Base-by-base conservation (phyloP, 1,284 basidiomycete genomes). In the Athelia psychrophila region DNA sequence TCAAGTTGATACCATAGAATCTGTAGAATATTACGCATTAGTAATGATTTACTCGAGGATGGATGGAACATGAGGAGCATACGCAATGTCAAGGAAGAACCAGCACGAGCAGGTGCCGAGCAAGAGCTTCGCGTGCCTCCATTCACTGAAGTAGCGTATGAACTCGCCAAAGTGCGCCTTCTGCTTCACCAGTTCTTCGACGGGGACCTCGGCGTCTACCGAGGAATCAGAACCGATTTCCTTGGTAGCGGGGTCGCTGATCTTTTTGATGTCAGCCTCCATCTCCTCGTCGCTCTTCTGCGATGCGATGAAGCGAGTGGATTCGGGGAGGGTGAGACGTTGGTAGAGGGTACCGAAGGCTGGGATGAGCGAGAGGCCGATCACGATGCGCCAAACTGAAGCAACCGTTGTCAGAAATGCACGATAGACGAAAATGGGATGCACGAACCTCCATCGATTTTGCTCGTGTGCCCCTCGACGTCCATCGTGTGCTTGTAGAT, bases 1-100 rank as follows among this genome's bases (percentile, higher is more conserved):
- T 91, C 44, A 91, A 71, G 67, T 89, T 90, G 70, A 90, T 86
- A 3, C 88, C 88, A 65, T 90, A 88, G 67, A 87, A 88, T 0
- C 80, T 84, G 51, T 24, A 44, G 22, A 38, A n/a, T 3, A 22
- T 9, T 10, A 35, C 10, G 33, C 12, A n/a, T 35, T n/a, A 35
- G 33, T n/a, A 30, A 30, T 6, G n/a, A 18, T 6, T 42, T 42
- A n/a, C n/a, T 42, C 38, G n/a, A 42, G 6, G 6, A n/a, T n/a
- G n/a, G n/a, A n/a, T n/a, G 6, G 20, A 42, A 16, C 20, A n/a
- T 6, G n/a, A 42, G 38, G n/a, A 30, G 38, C 73, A 47, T 56
- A 78, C 68, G 80, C 79, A 38, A 81, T 71, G 55, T 83, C 81
- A 48, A 81, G 64, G 46, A 81, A 55, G 69, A 83, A 81, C 81